Base-by-base conservation (phyloP, 345 rosid species). In the Noccaea caerulescens region DNA sequence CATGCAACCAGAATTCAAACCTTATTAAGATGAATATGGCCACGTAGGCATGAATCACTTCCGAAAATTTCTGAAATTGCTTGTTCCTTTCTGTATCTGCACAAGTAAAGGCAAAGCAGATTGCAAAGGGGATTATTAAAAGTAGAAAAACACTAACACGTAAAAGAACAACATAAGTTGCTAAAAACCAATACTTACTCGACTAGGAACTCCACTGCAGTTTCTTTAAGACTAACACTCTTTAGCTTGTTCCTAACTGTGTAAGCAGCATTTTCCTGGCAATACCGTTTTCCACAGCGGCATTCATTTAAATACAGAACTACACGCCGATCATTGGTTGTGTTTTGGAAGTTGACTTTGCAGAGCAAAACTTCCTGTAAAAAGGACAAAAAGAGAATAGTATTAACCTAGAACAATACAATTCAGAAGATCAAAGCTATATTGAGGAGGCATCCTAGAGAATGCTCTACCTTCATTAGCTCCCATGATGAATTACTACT, bases 401-500 rank as follows among this genome's bases (percentile, higher is more conserved):
- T 50, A 39, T 66, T 56, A 57, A 50, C 33, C 32, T 42, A 58
- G 53, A n/a, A 12, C 27, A 34, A 54, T 59, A 73, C 25, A 16
- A 0, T 16, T 16, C 18, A 58, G 32, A 53, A 8, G 16, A 68
- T 38, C 16, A 54, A 53, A 53, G 14, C 46, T 58, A 32, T 43
- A 42, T 12, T 30, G 14, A 67, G 25, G 25, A 72, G 63, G 58
- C 39, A 68, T 63, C 14, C 61, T 20, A 3, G 32, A 63, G 52
- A 33, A 45, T 16, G 37, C 12, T 56, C 6, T 79, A 94, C 99
- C 98, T 94, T 94, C 99, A 94, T 94, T 78, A 80, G 71, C 64
- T 94, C 99, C 99, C 99, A 94, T 8, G 96, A 94, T 13, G 88
- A 85, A 70, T 86, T 94, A 81, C 96, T 94, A 62, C 82, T 91